phyloP scores from a whole-genome alignment of 441 rosid species.

The Flueggea neowawraea region DNA sequence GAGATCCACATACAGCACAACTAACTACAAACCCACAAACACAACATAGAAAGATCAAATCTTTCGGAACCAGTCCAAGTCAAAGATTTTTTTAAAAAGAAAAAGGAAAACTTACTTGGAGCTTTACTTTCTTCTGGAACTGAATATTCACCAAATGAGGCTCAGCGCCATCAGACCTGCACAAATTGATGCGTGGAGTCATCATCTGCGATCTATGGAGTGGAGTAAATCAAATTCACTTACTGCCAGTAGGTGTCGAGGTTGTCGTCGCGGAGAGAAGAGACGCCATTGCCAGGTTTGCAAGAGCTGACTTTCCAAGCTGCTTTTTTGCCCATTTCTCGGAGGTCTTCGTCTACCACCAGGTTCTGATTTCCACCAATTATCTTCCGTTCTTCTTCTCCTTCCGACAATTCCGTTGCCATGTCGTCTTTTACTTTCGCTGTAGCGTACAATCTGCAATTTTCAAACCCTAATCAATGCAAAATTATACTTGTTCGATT shows the following conservation, averaged over 20 bases:
- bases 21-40: slow-evolving; percentile 43
- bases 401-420: slow-evolving; percentile 92
- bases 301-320: slow-evolving; percentile 99
- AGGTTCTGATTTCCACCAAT: slow-evolving; percentile 66
- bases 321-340: slow-evolving; percentile 94
- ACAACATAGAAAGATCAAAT: slow-evolving; percentile 1
- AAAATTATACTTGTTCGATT: no score
- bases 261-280: slow-evolving; percentile 82
- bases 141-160: slow-evolving; percentile 94
- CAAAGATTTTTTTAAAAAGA: neutral
- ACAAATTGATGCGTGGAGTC: neutral
- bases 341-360: slow-evolving; percentile 64
- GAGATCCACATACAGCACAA: slow-evolving; percentile 79
- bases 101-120: slow-evolving; percentile 48
- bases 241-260: slow-evolving; percentile 93
- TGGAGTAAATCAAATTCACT: neutral
- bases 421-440: slow-evolving; percentile 12
- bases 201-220: no score
- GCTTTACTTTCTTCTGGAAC: slow-evolving; percentile 87
- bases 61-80: neutral
- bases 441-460: no score
- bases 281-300: slow-evolving; percentile 88
- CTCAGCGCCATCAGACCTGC: slow-evolving; percentile 93
- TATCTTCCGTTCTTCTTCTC: slow-evolving; percentile 92
- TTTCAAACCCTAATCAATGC: no score